Conservation (phyloP, 2,329 filamentous ascomycete species). For the Coniochaeta sp. region DNA sequence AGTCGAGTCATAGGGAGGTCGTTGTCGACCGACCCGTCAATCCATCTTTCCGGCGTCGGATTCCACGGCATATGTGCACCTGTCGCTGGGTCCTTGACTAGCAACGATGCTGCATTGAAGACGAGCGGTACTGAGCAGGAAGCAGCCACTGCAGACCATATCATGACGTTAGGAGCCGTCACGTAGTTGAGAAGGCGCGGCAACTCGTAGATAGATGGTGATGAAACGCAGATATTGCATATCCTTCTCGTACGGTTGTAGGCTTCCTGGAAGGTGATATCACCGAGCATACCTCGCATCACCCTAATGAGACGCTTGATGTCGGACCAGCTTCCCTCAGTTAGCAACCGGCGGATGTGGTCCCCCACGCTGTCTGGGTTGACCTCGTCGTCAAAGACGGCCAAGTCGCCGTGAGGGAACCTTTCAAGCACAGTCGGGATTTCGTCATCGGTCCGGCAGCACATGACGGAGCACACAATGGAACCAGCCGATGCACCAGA, state of each 20-base stretch:
- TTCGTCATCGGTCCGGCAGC: conserved; percentile 70
- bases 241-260: conserved; percentile 92
- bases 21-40: conserved; percentile 91
- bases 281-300: conserved; percentile 73
- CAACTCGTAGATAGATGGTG: conserved; percentile 78
- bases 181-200: conserved; percentile 86
- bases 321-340: conserved; percentile 78
- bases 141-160: conserved; percentile 94
- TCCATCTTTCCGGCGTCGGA: conserved; percentile 76
- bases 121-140: conserved; percentile 88
- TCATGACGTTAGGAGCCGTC: conserved; percentile 87
- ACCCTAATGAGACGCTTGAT: conserved; percentile 74
- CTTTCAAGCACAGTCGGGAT: conserved; percentile 60
- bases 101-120: conserved; percentile 70
- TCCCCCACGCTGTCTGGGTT: conserved; percentile 55
- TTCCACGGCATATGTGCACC: conserved; percentile 77
- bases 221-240: conserved; percentile 89
- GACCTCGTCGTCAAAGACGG: conserved; percentile 64
- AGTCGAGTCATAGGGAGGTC: conserved; percentile 86
- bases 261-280: conserved; percentile 91
- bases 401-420: conserved; percentile 73
- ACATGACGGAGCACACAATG: conserved; percentile 76
- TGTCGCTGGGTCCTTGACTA: conserved; percentile 79
- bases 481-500: conserved; percentile 83
- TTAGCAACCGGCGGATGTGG: conserved; percentile 66